Conservation (phyloP, 306 rosid species). For the Glycyrrhiza uralensis region DNA sequence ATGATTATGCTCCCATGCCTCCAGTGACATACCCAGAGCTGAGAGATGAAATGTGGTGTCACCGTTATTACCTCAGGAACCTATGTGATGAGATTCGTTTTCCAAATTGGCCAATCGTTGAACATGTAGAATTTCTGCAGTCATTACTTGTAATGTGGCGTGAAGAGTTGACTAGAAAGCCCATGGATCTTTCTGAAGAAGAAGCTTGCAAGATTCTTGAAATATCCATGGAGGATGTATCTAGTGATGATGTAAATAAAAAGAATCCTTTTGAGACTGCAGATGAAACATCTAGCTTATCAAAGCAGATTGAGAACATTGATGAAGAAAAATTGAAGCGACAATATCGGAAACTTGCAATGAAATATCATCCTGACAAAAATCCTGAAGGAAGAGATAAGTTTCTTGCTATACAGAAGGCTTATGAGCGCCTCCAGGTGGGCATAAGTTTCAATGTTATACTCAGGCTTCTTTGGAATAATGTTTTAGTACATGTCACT, state of each 20-base stretch:
- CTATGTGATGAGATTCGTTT: constrained; percentile 96
- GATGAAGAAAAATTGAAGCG: constrained; percentile 98
- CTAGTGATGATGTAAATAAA: constrained; percentile 50
- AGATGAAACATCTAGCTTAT: constrained; percentile 67
- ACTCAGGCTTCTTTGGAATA: constrained; percentile 1
- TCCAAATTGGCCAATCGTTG: constrained; percentile 99
- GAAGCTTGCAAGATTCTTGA: constrained; percentile 97
- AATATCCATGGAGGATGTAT: constrained; percentile 84
- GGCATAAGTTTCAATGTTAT: constrained; percentile 1
- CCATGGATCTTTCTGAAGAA: constrained; percentile 99
- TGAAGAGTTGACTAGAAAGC: constrained; percentile 96
- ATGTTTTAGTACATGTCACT: not conserved
- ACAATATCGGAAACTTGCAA: constrained; percentile 97
- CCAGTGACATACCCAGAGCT: constrained; percentile 98
- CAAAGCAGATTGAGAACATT: constrained; percentile 90
- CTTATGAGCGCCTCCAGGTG: constrained; percentile 99
- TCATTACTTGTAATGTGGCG: constrained; percentile 99
- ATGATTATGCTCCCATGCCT: constrained; percentile 98
- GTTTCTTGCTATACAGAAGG: constrained; percentile 97
- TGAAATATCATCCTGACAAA: constrained; percentile 99
- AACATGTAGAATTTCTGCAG: constrained; percentile 97
- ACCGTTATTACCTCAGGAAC: constrained; percentile 93
- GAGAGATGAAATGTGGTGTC: constrained; percentile 99
- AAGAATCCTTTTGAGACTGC: constrained; percentile 44
- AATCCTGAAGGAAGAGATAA: constrained; percentile 98